Base-by-base conservation (phyloP, 129 eudicot genomes). In the Artemisia tridentata region DNA sequence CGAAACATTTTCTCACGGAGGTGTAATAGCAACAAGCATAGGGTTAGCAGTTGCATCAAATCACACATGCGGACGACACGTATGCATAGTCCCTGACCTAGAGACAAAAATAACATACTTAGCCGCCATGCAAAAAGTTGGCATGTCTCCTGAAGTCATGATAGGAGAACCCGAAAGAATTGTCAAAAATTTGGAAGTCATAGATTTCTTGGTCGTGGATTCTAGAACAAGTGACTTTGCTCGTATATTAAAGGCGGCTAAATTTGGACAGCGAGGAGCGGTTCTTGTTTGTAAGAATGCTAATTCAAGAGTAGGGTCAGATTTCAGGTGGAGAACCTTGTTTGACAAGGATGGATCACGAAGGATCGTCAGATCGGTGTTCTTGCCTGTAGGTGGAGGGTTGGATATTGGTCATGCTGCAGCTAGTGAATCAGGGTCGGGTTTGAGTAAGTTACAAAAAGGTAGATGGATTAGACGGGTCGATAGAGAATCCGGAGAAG, bases 231-330 rank as follows among this genome's bases (percentile, higher is more conserved):
- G 73, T 12, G 87, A 83, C 3, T 80, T 83, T 41, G 56, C 48
- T 2, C 72, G 76, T 41, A 65, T 87, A 13, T 48, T 87, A 7
- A 75, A 76, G 72, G 80, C 66, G 67, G 97, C 91, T 16, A 88
- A 69, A 25, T 71, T 90, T 6, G 85, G 97, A 15, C 49, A 72
- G 5, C 83, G 89, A 51, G 97, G 97, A 41, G 97, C 97, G 7
- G 97, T 90, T 16, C n/a, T 90, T 60, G 75, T 90, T 9, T 83
- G 95, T 57, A 83, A 87, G 75, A 90, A 90, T 52, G 95, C 82
- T 8, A 80, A 64, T 58, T 68, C 72, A 0, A 63, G 67, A 13
- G 78, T 57, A 25, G 84, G 69, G 13, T 64, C 79, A 27, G 89
- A 72, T 61, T 84, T 72, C 67, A 27, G 86, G 68, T 90, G 91